These are phyloP conservation scores for Ceratobasidium sp. DNA, from an alignment of 1,284 basidiomycete genomes.

Conservation along the genomic window DNA sequence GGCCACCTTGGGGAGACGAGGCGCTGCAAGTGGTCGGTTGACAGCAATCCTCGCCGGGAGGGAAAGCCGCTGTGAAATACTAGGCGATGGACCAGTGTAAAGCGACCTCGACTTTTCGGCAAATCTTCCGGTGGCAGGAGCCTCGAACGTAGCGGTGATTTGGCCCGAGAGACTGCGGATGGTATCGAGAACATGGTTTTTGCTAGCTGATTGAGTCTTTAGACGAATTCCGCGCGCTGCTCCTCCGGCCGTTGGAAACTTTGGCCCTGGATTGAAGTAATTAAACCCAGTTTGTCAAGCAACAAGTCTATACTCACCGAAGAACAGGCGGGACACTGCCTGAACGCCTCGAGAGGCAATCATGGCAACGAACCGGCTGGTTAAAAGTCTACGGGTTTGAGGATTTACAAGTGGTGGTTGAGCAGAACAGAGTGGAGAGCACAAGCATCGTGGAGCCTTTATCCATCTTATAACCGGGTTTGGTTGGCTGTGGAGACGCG, in stretches of 20 bases:
- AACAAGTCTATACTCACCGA: slow-evolving; percentile 1
- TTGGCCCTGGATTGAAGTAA: slow-evolving; percentile 1
- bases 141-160: slow-evolving; percentile 11
- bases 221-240: slow-evolving; percentile 35
- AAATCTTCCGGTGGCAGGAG: slow-evolving; percentile 25
- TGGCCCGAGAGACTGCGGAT: slow-evolving; percentile 17
- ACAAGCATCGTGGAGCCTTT: background rate
- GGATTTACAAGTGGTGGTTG: background rate
- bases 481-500: slow-evolving; percentile 13
- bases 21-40: slow-evolving; percentile 21
- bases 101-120: slow-evolving; percentile 20
- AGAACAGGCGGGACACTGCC: slow-evolving; percentile 34
- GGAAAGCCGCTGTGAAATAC: slow-evolving; percentile 25
- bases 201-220: slow-evolving; percentile 16
- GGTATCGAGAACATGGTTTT: slow-evolving; percentile 9
- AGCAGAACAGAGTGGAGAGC: too few relatives aligned
- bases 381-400: background rate
- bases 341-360: slow-evolving; percentile 24
- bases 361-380: slow-evolving; percentile 6
- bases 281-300: background rate
- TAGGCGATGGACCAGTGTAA: background rate
- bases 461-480: background rate
- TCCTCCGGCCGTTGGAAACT: slow-evolving; percentile 24
- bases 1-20: slow-evolving; percentile 27
- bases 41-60: slow-evolving; percentile 19